These are phyloP conservation scores for Ganoderma leucocontextum DNA, from an alignment of 1,284 basidiomycete genomes.

Conservation along the genomic window DNA sequence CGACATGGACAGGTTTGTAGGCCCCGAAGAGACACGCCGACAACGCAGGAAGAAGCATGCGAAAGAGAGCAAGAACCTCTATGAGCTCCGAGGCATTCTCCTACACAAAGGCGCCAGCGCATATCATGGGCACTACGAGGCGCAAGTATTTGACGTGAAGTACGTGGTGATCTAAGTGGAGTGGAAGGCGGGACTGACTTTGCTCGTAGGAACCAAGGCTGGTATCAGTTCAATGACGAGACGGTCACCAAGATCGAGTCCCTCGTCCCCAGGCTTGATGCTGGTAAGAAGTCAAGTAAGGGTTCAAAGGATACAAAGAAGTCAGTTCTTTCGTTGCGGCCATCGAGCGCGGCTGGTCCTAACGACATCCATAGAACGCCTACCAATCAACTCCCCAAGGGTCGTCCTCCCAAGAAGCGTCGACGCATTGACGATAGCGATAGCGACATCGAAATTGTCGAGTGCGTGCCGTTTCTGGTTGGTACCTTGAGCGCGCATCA, in stretches of 20 bases:
- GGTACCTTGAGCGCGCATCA: neutral
- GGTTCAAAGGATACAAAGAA: conserved; percentile 28
- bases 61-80: conserved; percentile 50
- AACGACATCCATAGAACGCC: conserved; percentile 33
- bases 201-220: conserved; percentile 65
- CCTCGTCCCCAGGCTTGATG: conserved; percentile 53
- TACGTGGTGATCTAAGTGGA: conserved; percentile 48
- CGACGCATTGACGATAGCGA: conserved; percentile 68
- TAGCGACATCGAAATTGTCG: conserved; percentile 56
- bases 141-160: conserved; percentile 84
- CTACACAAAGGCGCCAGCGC: conserved; percentile 88
- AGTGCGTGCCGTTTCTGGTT: conserved; percentile 29
- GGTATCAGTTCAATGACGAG: conserved; percentile 94
- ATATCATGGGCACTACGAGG: conserved; percentile 93
- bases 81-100: conserved; percentile 85
- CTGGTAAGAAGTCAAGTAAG: conserved; percentile 23
- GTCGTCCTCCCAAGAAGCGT: conserved; percentile 49
- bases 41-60: conserved; percentile 28
- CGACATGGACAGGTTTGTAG: conserved; percentile 77
- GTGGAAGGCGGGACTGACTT: neutral
- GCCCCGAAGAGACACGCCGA: conserved; percentile 30
- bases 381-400: conserved; percentile 29
- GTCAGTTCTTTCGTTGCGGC: conserved; percentile 12
- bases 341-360: conserved; percentile 2
- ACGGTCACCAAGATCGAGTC: conserved; percentile 66